These are phyloP conservation scores for Thamnidium elegans DNA, from an alignment of 192 early-diverging fungal species.

Conservation along the genomic window DNA sequence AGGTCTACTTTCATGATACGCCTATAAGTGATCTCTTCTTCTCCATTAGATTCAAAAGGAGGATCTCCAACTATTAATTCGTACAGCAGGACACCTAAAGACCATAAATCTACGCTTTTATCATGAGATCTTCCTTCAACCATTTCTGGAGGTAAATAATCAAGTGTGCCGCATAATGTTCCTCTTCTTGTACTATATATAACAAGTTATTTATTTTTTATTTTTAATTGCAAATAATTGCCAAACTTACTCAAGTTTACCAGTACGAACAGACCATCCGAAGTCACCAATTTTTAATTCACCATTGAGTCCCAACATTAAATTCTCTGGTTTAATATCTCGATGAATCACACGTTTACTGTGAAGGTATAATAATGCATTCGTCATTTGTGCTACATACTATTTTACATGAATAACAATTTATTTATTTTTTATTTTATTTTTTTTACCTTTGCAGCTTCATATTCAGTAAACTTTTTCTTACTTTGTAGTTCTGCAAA, in stretches of 20 bases:
- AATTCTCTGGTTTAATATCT: slow-evolving; percentile 96
- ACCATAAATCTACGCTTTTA: slow-evolving; percentile 87
- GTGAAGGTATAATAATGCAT: slow-evolving; percentile 84
- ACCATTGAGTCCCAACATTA: slow-evolving; percentile 81
- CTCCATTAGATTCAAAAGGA: slow-evolving; percentile 78
- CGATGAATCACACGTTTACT: slow-evolving; percentile 90
- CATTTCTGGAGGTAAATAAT: slow-evolving; percentile 97
- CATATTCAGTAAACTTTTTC: slow-evolving; percentile 68
- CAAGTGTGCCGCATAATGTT: slow-evolving; percentile 93
- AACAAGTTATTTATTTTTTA: background rate
- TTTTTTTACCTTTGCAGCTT: slow-evolving; percentile 63
- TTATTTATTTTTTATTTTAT: background rate
- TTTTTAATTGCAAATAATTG: background rate
- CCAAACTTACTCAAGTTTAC: slow-evolving; percentile 46
- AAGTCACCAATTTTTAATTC: slow-evolving; percentile 96
- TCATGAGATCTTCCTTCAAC: slow-evolving; percentile 82
- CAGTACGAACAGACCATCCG: slow-evolving; percentile 94
- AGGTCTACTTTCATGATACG: slow-evolving; percentile 85
- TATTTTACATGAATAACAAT: slow-evolving; percentile 21
- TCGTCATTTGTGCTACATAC: slow-evolving; percentile 89
- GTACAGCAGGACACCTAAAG: slow-evolving; percentile 87
- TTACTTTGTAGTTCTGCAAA: slow-evolving; percentile 78
- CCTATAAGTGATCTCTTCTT: slow-evolving; percentile 70
- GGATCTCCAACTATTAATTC: slow-evolving; percentile 93
- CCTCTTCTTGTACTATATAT: slow-evolving; percentile 52